phyloP scores from a whole-genome alignment of 2,329 filamentous ascomycete species.

The Fusarium brevicatenulatum region DNA sequence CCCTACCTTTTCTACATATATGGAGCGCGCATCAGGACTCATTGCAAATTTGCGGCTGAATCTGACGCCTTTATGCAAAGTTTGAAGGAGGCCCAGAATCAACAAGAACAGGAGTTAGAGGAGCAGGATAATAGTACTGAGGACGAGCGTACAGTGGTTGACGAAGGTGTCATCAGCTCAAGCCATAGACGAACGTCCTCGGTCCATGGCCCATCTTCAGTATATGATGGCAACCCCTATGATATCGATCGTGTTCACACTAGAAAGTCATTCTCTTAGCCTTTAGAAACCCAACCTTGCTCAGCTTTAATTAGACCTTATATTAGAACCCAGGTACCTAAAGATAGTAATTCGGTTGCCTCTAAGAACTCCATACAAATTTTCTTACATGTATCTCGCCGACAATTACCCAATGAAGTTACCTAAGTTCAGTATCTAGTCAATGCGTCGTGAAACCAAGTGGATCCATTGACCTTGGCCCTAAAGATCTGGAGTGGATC shows the following conservation, averaged over 20 bases:
- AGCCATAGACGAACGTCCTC: not conserved
- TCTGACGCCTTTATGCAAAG: not conserved
- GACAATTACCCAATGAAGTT: not conserved
- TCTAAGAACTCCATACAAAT: rapidly evolving
- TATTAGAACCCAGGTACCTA: not conserved
- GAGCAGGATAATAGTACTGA: not conserved
- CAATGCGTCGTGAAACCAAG: not conserved
- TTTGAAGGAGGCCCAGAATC: not conserved
- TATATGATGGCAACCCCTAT: not conserved
- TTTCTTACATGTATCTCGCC: not conserved
- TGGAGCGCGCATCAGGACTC: not conserved
- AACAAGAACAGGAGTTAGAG: not conserved
- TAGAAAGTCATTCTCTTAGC: not conserved
- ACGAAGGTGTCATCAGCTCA: not conserved
- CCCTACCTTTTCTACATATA: not conserved
- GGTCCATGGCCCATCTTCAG: not conserved
- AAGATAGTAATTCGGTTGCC: rapidly evolving
- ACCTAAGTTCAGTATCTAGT: not conserved
- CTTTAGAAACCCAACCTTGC: too few relatives aligned
- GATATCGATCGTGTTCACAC: not conserved
- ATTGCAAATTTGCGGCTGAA: not conserved
- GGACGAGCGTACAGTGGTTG: not conserved
- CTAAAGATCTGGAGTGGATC: not conserved
- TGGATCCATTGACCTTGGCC: not conserved
- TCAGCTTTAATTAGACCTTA: too few relatives aligned